These are phyloP conservation scores for Yamadazyma paraphyllophila DNA, from an alignment of 805 yeast genomes.

Conservation along the genomic window DNA sequence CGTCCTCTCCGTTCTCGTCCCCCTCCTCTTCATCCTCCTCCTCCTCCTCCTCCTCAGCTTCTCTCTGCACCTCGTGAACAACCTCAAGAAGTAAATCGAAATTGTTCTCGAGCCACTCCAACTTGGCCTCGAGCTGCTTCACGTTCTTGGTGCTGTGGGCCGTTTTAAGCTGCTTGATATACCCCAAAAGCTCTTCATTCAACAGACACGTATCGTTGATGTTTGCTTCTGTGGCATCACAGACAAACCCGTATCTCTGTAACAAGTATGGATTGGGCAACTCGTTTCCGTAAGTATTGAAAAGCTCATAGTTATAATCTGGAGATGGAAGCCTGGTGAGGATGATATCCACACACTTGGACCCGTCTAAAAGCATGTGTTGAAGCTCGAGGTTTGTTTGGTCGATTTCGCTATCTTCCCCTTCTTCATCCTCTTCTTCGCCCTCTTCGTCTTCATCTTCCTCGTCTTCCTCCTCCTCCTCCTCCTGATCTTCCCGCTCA, in stretches of 20 bases:
- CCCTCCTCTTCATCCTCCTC: conserved; percentile 13
- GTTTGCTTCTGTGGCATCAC: conserved; percentile 45
- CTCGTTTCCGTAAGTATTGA: conserved; percentile 78
- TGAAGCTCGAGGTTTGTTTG: conserved; percentile 28
- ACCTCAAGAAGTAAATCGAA: conserved; percentile 35
- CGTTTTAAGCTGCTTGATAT: conserved; percentile 24
- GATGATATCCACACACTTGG: conserved; percentile 69
- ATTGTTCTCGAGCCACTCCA: conserved; percentile 51
- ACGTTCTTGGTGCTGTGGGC: conserved; percentile 24
- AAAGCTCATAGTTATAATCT: conserved; percentile 55
- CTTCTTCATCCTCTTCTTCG: conserved; percentile 1
- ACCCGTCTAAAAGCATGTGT: conserved; percentile 30
- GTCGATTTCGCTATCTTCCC: neutral
- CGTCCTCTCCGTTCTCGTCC: conserved; percentile 26
- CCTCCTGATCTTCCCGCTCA: conserved; percentile 22
- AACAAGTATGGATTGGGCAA: conserved; percentile 62
- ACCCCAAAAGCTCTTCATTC: conserved; percentile 47
- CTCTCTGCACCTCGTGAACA: conserved; percentile 7
- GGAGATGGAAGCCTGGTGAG: conserved; percentile 41
- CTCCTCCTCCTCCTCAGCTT: conserved; percentile 13
- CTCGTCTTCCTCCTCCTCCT: conserved; percentile 10
- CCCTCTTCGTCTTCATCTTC: conserved; percentile 17
- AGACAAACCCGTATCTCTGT: conserved; percentile 77
- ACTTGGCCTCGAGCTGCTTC: conserved; percentile 32
- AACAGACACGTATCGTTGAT: conserved; percentile 55